phyloP scores from a whole-genome alignment of 2,329 filamentous ascomycete genomes.

The Ceratocystis lukuohia region DNA sequence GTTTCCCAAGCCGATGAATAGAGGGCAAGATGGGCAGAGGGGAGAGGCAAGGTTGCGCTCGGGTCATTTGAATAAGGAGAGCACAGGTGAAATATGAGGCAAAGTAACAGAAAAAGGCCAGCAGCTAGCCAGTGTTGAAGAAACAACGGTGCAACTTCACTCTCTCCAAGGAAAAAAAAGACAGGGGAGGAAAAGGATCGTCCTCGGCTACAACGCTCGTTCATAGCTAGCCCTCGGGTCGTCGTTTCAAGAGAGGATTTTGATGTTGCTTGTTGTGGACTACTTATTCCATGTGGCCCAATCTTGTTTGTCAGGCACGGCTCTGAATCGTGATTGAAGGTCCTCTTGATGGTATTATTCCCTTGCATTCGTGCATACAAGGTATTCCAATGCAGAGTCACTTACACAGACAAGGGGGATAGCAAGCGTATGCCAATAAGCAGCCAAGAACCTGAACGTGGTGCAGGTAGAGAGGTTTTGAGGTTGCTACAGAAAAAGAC shows the following conservation, averaged over 20 bases:
- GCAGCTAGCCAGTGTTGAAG: not conserved
- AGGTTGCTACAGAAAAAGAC: not conserved
- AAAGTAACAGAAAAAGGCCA: no score
- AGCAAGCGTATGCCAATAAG: not conserved
- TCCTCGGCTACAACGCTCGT: conserved; percentile 1
- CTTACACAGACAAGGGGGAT: not conserved
- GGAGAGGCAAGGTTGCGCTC: no score
- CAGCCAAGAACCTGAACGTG: not conserved
- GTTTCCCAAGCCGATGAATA: not conserved
- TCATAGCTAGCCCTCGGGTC: not conserved
- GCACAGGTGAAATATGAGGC: no score
- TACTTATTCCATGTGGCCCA: not conserved
- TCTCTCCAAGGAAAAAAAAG: not conserved
- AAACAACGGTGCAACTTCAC: not conserved
- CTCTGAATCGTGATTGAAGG: not conserved
- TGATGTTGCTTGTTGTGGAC: not conserved
- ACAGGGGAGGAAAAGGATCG: not conserved
- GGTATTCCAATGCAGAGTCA: not conserved
- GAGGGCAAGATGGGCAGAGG: no score
- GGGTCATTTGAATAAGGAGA: no score
- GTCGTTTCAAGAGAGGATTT: not conserved
- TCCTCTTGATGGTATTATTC: not conserved
- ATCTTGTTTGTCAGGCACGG: not conserved
- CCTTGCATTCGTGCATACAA: conserved; percentile 2
- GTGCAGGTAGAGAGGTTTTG: not conserved